These are phyloP conservation scores for Amaranthus hypochondriacus DNA, from an alignment of 148 eudicot species.

Conservation along the genomic window DNA sequence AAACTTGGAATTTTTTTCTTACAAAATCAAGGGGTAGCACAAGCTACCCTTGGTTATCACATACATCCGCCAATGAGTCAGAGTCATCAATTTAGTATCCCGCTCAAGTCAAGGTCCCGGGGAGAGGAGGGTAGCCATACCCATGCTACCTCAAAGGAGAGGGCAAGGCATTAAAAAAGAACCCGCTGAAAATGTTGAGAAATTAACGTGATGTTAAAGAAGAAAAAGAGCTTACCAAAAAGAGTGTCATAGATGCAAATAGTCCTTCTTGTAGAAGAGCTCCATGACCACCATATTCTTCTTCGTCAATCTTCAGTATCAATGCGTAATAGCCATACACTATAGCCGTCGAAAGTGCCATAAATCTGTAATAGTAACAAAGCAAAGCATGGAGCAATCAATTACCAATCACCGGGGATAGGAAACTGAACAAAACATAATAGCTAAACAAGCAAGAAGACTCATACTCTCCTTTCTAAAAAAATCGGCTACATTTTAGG, in stretches of 20 bases:
- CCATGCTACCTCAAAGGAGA: no score
- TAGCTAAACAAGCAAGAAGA: no score
- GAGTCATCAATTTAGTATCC: no score
- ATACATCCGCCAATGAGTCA: no score
- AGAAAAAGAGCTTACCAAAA: constrained; percentile 55
- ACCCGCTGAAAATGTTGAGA: neutral
- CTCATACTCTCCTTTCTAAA: no score
- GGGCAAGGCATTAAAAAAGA: neutral
- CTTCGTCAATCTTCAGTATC: constrained; percentile 83
- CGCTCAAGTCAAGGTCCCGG: no score
- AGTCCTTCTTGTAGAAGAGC: constrained; percentile 98
- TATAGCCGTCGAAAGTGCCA: constrained; percentile 66
- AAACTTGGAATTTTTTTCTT: no score
- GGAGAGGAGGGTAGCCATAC: no score
- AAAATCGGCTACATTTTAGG: no score
- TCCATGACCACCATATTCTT: constrained; percentile 94
- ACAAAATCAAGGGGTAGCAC: no score
- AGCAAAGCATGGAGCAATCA: neutral
- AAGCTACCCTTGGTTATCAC: no score
- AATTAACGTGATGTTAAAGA: neutral
- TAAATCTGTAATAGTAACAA: constrained; percentile 46
- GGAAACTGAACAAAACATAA: no score
- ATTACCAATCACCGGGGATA: neutral
- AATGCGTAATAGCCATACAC: constrained; percentile 82
- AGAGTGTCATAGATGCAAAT: constrained; percentile 83